A percentile compares a stretch with the other conserved stretches of the same genome.
Evolutionary conservation across 495 filamentous ascomycete genomes (phyloP).

Genomic region (Penicillium soppii): DNA sequence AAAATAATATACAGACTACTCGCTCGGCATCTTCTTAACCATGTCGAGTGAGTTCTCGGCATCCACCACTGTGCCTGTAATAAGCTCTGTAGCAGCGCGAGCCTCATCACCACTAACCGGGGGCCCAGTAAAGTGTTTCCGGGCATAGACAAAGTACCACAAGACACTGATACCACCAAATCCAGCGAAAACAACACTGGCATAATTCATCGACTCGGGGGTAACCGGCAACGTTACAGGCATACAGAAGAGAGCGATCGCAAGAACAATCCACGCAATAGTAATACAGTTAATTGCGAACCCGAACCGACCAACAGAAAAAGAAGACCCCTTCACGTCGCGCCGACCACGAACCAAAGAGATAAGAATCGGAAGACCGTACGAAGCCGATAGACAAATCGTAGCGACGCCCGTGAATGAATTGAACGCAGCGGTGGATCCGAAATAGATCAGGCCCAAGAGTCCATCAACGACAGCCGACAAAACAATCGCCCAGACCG

Average conservation of each 20-base stretch:
- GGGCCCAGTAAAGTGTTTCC: conserved; percentile 68
- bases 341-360: conserved; percentile 50
- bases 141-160: conserved; percentile 71
- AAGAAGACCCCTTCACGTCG: conserved; percentile 45
- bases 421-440: conserved; percentile 61
- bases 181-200: conserved; percentile 62
- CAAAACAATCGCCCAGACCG: conserved; percentile 56
- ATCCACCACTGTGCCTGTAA: conserved; percentile 35
- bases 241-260: conserved; percentile 57
- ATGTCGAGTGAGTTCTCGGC: conserved; percentile 19
- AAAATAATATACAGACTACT: conserved; percentile 7
- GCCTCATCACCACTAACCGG: conserved; percentile 48
- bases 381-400: conserved; percentile 61
- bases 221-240: conserved; percentile 50
- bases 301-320: conserved; percentile 52
- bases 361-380: conserved; percentile 63
- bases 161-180: conserved; percentile 54
- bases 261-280: conserved; percentile 50
- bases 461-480: conserved; percentile 54
- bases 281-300: conserved; percentile 52
- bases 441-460: conserved; percentile 64
- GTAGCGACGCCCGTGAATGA: conserved; percentile 66
- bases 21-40: conserved; percentile 17
- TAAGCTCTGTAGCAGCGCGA: conserved; percentile 25
- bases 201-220: conserved; percentile 56